Evolutionary conservation across 1,284 basidiomycete species (phyloP).

Genomic region (Cutaneotrichosporon cutaneum): DNA sequence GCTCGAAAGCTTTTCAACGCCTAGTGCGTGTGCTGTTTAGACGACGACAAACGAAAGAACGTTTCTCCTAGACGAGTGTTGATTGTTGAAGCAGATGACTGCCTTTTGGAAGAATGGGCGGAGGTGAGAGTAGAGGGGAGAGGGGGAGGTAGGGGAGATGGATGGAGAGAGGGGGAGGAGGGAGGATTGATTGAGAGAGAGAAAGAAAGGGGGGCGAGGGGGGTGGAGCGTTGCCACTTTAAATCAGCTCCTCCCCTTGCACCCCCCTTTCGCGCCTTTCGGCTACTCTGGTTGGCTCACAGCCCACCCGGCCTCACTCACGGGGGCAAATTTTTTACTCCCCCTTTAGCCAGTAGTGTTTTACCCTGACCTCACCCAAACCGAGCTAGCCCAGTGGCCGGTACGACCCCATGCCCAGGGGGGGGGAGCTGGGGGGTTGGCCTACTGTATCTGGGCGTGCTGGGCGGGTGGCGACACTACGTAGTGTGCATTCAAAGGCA

Average conservation of each 20-base stretch:
- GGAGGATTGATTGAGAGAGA: neutral
- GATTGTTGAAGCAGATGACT: slow-evolving; percentile 4
- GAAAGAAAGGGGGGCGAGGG: slow-evolving; percentile 9
- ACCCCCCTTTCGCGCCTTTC: neutral
- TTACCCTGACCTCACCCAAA: neutral
- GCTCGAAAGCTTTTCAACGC: slow-evolving; percentile 5
- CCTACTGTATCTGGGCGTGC: no score
- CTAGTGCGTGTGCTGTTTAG: slow-evolving; percentile 9
- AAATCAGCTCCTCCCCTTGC: neutral
- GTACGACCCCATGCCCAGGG: neutral
- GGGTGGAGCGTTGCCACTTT: slow-evolving; percentile 9
- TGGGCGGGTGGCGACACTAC: no score
- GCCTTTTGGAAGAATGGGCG: slow-evolving; percentile 12
- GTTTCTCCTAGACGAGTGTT: neutral
- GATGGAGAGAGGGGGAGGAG: slow-evolving; percentile 5
- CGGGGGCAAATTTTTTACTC: neutral
- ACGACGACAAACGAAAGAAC: neutral
- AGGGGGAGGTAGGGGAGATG: neutral
- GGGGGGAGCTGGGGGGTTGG: no score
- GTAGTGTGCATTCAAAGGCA: no score
- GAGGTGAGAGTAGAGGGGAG: slow-evolving; percentile 11
- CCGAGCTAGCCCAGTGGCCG: neutral
- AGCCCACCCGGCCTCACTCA: no score
- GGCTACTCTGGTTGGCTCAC: neutral
- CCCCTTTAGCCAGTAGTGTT: neutral